These are phyloP conservation scores for Xylaria sp. DNA, from an alignment of 495 filamentous ascomycete genomes.

Conservation along the genomic window DNA sequence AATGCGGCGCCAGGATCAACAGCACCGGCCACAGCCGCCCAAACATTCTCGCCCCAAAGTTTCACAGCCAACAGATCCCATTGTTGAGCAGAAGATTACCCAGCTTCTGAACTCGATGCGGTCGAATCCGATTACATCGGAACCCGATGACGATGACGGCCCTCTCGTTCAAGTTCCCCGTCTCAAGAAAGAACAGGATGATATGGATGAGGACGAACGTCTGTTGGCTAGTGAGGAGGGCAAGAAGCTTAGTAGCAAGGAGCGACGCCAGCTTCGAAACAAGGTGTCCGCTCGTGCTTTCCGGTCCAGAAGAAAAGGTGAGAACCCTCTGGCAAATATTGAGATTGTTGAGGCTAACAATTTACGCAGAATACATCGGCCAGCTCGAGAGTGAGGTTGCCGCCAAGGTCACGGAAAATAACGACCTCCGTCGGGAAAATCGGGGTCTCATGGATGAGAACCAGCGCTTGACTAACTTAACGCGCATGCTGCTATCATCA, in stretches of 20 bases:
- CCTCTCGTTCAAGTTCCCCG: conserved; percentile 65
- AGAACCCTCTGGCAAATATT: conserved; percentile 35
- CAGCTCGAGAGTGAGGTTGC: conserved; percentile 90
- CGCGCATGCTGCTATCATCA: conserved; percentile 82
- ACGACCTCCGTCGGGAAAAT: conserved; percentile 76
- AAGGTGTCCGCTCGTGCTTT: conserved; percentile 98
- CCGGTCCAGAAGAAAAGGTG: conserved; percentile 95
- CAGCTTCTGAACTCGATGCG: conserved; percentile 86
- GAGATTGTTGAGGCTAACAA: conserved; percentile 54
- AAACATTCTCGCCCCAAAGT: conserved; percentile 51
- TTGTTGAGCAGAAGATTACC: conserved; percentile 85
- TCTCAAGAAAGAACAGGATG: conserved; percentile 84
- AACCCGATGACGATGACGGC: conserved; percentile 54
- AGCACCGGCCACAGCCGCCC: conserved; percentile 36
- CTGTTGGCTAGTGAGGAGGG: conserved; percentile 93
- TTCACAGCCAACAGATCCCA: conserved; percentile 63
- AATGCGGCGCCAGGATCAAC: conserved; percentile 16
- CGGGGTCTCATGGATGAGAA: conserved; percentile 79
- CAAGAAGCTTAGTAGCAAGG: conserved; percentile 95
- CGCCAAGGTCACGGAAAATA: conserved; percentile 70
- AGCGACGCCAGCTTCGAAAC: conserved; percentile 92
- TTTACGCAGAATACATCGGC: conserved; percentile 81
- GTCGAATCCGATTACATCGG: conserved; percentile 63
- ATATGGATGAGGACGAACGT: conserved; percentile 98
- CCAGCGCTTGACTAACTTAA: conserved; percentile 75